Evolutionary conservation across 2,329 filamentous ascomycete species (phyloP), one percentile per base, ranked within the genome.

Genomic region (Chaetomiaceae sp.): DNA sequence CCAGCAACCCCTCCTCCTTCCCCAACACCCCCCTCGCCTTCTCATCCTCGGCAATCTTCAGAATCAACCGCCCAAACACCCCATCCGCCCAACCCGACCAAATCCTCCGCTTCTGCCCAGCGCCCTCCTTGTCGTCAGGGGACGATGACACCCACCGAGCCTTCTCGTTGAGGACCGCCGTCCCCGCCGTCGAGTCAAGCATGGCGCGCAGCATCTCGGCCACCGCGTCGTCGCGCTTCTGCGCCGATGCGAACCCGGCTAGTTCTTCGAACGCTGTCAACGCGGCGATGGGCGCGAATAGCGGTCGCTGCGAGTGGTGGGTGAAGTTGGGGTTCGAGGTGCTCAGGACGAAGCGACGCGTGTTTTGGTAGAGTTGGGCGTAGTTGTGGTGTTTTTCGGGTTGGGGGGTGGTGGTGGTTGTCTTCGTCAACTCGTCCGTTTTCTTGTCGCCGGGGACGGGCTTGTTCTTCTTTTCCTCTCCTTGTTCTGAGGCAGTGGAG

Each of bases 321-420:
- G 87, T 73, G 60, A 79, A 95, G 67, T 93, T 95, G 0, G 89
- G 88, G 62, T 96, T 95, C 0, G 81, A 80, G 48, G 80, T 79
- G 51, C 81, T 80, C 19, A 95, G 77, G 52, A 93, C 82, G 77
- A 91, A 92, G 49, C 78, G 77, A 50, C 90, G 79, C 0, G 89
- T 95, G 65, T 87, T 89, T 62, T 85, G 79, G 65, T 95, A 95
- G 2, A 86, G 74, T 5, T 75, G 58, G 58, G 91, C 80, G 23
- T 79, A 73, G 20, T 73, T 67, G 10, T 75, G 69, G 0, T 56
- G 12, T 16, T 44, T 31, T 23, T 57, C 53, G n/a, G n/a, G n/a
- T n/a, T 37, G 5, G 34, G 10, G 34, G 16, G 6, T 40, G 20
- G n/a, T 30, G 19, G 5, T 25, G 33, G n/a, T 12, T 27, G 3